These are phyloP conservation scores for Leishmania tropica DNA, from an alignment of 208 protist genomes.

Conservation along the genomic window DNA sequence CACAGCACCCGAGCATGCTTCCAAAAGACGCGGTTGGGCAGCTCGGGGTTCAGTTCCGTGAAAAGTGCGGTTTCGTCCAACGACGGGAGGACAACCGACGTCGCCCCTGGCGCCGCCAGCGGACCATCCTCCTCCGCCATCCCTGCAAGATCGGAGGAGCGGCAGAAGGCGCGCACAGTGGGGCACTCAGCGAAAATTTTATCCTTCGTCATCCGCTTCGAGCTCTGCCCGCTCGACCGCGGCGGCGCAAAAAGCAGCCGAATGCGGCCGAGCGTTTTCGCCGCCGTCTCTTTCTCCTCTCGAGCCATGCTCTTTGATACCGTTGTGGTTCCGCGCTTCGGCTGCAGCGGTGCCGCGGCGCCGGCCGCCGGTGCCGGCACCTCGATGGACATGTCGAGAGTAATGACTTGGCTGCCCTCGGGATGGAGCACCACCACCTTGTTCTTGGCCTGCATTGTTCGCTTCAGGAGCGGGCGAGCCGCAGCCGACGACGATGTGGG, in stretches of 20 bases:
- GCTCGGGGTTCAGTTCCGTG: slow-evolving; percentile 49
- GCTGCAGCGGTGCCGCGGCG: not conserved
- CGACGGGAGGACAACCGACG: not conserved
- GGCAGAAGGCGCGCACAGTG: slow-evolving; percentile 51
- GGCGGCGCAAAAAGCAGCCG: slow-evolving; percentile 65
- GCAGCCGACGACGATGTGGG: not conserved
- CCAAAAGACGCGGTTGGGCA: slow-evolving; percentile 72
- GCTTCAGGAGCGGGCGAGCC: slow-evolving; percentile 3
- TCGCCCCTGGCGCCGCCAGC: not conserved
- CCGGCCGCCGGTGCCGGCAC: not conserved
- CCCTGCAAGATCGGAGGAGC: slow-evolving; percentile 12
- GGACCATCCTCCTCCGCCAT: slow-evolving; percentile 9
- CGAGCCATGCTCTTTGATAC: slow-evolving; percentile 79
- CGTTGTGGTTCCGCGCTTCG: not conserved
- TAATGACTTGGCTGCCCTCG: slow-evolving; percentile 33
- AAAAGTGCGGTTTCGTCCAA: slow-evolving; percentile 4
- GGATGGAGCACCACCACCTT: slow-evolving; percentile 40
- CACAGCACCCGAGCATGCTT: slow-evolving; percentile 42
- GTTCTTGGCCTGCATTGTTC: slow-evolving; percentile 37
- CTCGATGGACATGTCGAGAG: slow-evolving; percentile 48
- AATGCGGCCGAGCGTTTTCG: slow-evolving; percentile 78
- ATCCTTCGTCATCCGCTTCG: slow-evolving; percentile 38
- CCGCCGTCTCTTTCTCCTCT: slow-evolving; percentile 53
- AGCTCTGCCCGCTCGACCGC: slow-evolving; percentile 12
- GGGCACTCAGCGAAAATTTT: slow-evolving; percentile 59